A percentile compares a stretch with the other conserved stretches of the same genome.
phyloP scores from a whole-genome alignment of 2,329 filamentous ascomycete species.

The Diaporthe humulicola region DNA sequence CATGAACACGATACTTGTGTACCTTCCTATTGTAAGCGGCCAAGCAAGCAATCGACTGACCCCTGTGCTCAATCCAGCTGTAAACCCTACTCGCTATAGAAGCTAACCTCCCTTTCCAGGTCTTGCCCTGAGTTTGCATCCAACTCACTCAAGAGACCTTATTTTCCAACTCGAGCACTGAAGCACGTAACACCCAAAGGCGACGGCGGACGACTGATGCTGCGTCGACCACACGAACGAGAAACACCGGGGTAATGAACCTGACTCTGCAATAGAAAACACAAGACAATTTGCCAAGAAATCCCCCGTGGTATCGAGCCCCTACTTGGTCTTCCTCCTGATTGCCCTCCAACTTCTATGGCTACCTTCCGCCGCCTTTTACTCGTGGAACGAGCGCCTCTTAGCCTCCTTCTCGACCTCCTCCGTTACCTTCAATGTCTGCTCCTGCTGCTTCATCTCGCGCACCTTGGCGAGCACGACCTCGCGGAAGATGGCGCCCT shows the following conservation, averaged over 20 bases:
- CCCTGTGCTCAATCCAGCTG: background rate
- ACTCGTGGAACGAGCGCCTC: conserved; percentile 50
- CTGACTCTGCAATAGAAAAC: conserved; percentile 23
- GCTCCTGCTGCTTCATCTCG: conserved; percentile 90
- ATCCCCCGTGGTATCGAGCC: conserved; percentile 26
- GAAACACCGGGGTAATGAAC: conserved; percentile 16
- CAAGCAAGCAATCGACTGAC: conserved; percentile 3
- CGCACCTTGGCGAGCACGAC: conserved; percentile 94
- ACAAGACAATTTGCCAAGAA: conserved; percentile 16
- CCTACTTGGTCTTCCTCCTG: conserved; percentile 6
- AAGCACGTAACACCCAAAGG: background rate
- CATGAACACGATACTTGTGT: conserved; percentile 17
- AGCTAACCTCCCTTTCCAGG: background rate
- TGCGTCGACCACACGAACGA: background rate
- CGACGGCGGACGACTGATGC: background rate
- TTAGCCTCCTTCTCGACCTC: conserved; percentile 64
- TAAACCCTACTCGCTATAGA: background rate
- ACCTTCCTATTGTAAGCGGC: background rate
- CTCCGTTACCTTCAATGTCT: conserved; percentile 76
- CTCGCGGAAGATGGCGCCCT: conserved; percentile 88
- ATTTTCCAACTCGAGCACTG: conserved; percentile 7
- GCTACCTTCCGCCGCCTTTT: background rate
- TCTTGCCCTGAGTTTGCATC: background rate
- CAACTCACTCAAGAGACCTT: background rate
- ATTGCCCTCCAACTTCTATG: background rate